phyloP scores from a whole-genome alignment of 148 eudicot species.

The Arbutus unedo region DNA sequence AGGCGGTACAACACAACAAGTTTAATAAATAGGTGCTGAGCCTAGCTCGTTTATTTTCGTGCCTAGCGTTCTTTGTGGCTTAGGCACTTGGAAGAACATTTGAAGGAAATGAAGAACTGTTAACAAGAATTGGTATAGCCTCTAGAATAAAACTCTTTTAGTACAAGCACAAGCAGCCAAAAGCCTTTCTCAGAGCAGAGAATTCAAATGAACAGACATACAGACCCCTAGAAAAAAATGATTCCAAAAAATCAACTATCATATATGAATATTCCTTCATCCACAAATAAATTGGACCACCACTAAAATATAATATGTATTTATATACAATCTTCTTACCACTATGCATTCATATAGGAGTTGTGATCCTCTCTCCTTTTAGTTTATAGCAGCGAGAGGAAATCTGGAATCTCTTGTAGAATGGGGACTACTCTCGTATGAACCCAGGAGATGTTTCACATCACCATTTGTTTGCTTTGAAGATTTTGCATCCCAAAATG shows the following conservation, averaged over 20 bases:
- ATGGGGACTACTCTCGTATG: slow-evolving; percentile 37
- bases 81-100: too few relatives aligned
- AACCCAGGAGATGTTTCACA: slow-evolving; percentile 50
- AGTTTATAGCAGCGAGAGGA: slow-evolving; percentile 90
- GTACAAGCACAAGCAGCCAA: not conserved
- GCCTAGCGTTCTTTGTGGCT: too few relatives aligned
- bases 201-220: not conserved
- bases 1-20: too few relatives aligned
- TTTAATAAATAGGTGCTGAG: too few relatives aligned
- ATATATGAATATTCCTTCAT: slow-evolving; percentile 4
- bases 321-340: slow-evolving; percentile 39
- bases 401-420: slow-evolving; percentile 64
- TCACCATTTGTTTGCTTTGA: slow-evolving; percentile 81
- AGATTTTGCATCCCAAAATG: slow-evolving; percentile 77
- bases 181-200: not conserved
- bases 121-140: not conserved
- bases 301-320: slow-evolving; percentile 5
- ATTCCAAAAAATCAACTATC: not conserved
- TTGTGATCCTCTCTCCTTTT: slow-evolving; percentile 15
- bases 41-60: too few relatives aligned
- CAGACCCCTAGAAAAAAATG: not conserved
- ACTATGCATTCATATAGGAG: slow-evolving; percentile 22
- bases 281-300: slow-evolving; percentile 1
- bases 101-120: not conserved
- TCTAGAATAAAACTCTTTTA: not conserved